These are phyloP conservation scores for Fusarium verticillioides DNA, from an alignment of 2,329 filamentous ascomycete genomes.

Conservation along the genomic window DNA sequence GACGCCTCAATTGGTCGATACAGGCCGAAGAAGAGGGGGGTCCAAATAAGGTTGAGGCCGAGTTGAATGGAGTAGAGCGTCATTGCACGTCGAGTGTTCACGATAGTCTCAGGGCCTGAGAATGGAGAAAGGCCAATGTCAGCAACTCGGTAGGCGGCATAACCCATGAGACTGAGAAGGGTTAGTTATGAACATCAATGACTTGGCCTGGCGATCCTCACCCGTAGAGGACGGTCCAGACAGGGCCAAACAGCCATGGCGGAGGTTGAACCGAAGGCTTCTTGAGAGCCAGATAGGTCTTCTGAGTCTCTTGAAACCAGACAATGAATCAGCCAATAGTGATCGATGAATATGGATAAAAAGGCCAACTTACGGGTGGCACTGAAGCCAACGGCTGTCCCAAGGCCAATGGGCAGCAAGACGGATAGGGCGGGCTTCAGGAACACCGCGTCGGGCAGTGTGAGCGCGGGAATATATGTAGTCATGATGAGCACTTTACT, in stretches of 20 bases:
- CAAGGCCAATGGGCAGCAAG: conserved; percentile 78
- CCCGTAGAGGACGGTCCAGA: conserved; percentile 75
- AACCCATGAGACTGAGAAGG: conserved; percentile 76
- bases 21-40: conserved; percentile 89
- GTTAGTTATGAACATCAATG: background rate
- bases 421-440: conserved; percentile 77
- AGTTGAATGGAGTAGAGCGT: conserved; percentile 89
- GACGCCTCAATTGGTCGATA: conserved; percentile 79
- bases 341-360: background rate
- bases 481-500: conserved; percentile 68
- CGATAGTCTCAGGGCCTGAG: conserved; percentile 63
- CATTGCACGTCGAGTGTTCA: conserved; percentile 73
- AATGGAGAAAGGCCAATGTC: conserved; percentile 69
- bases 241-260: conserved; percentile 70
- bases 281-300: conserved; percentile 72
- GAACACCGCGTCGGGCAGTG: conserved; percentile 78
- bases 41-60: conserved; percentile 87
- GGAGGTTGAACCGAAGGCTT: conserved; percentile 74
- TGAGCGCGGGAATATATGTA: conserved; percentile 80
- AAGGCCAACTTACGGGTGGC: conserved; percentile 66
- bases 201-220: conserved; percentile 32
- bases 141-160: conserved; percentile 84
- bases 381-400: conserved; percentile 77
- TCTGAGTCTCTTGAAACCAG: conserved; percentile 62
- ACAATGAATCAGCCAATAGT: background rate